Conservation (phyloP, 2,329 filamentous ascomycete genomes). For the Cercospora citrullina region DNA sequence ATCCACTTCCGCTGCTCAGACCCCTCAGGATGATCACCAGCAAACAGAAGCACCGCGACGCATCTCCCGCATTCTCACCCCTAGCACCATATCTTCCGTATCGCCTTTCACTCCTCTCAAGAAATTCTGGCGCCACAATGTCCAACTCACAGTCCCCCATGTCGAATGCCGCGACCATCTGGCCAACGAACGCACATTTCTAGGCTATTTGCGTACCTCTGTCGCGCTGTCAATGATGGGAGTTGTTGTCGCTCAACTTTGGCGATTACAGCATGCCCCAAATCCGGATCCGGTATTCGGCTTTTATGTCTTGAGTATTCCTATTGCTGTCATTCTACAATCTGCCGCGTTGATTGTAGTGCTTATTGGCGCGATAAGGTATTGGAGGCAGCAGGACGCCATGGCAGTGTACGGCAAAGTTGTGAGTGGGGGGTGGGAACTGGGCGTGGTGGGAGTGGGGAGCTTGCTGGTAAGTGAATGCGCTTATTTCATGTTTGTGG, state of each 20-base stretch:
- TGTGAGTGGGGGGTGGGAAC: constrained; percentile 60
- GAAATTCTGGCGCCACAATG: constrained; percentile 52
- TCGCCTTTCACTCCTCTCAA: constrained; percentile 28
- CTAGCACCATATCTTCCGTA: background rate
- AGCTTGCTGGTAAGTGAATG: constrained; percentile 51
- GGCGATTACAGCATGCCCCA: constrained; percentile 57
- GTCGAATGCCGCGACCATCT: constrained; percentile 57
- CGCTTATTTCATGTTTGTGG: background rate
- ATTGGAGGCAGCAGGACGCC: constrained; percentile 62
- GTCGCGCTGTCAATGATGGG: constrained; percentile 67
- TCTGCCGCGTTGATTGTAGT: constrained; percentile 51
- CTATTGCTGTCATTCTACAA: constrained; percentile 56
- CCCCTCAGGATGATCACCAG: background rate
- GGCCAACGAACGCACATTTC: constrained; percentile 72
- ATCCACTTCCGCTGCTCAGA: background rate
- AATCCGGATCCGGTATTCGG: constrained; percentile 52
- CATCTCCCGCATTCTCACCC: constrained; percentile 14
- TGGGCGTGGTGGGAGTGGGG: constrained; percentile 51
- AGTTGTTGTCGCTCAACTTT: constrained; percentile 66
- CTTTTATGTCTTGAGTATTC: constrained; percentile 62
- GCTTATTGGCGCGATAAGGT: constrained; percentile 58
- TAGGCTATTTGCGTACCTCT: constrained; percentile 71
- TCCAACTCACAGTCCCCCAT: constrained; percentile 54
- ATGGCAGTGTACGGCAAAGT: constrained; percentile 57
- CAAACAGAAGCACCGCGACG: background rate